Conservation (phyloP, 371 early-diverging fungal species). For the Rhizopus microsporus region DNA sequence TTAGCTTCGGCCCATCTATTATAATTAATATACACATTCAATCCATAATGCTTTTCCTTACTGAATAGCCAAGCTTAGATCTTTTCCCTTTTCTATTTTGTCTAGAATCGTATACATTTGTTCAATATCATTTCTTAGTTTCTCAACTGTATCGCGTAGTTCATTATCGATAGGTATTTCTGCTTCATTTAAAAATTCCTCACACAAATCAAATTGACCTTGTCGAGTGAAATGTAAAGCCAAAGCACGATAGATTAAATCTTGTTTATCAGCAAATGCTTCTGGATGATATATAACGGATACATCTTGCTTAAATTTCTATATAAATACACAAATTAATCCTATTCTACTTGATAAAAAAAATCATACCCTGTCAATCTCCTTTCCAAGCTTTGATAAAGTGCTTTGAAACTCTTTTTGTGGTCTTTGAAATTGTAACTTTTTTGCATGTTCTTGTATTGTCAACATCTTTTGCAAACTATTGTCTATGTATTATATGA, state of each 20-base stretch:
- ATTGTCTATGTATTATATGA: not conserved
- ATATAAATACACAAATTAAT: conserved; percentile 5
- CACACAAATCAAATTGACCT: conserved; percentile 80
- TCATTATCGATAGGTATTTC: conserved; percentile 34
- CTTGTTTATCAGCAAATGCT: conserved; percentile 70
- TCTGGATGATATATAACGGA: conserved; percentile 60
- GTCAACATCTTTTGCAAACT: conserved; percentile 5
- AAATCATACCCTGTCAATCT: conserved; percentile 68
- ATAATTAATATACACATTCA: not conserved
- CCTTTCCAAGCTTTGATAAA: conserved; percentile 73
- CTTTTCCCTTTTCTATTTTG: conserved; percentile 32
- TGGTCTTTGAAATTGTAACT: conserved; percentile 46
- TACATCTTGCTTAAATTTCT: conserved; percentile 69
- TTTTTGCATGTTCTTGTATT: conserved; percentile 26
- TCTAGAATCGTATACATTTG: conserved; percentile 41
- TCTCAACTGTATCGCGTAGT: conserved; percentile 31
- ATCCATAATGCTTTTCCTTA: conserved; percentile 10
- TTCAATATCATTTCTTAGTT: conserved; percentile 36
- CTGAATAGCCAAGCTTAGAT: conserved; percentile 30
- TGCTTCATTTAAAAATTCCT: conserved; percentile 57
- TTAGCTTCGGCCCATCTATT: conserved; percentile 74
- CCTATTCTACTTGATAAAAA: not conserved
- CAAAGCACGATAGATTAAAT: conserved; percentile 60
- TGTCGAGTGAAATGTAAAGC: conserved; percentile 85
- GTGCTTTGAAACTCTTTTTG: conserved; percentile 70